Percentiles rank a stretch among this genome's conserved stretches.
phyloP scores from a whole-genome alignment of 1,284 basidiomycete genomes.

The Cerrena zonata region DNA sequence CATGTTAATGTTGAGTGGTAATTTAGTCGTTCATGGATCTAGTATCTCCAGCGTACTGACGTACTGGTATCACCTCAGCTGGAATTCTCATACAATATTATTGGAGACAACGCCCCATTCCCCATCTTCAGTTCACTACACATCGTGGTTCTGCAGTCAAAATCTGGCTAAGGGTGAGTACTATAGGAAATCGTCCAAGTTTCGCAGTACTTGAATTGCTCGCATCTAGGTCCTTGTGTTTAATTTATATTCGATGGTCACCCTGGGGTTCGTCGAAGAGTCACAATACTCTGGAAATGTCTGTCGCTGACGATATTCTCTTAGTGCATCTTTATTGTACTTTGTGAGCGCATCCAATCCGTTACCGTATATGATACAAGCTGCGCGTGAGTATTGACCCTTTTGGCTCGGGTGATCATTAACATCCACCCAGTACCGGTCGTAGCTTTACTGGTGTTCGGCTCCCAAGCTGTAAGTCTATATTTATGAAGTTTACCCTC shows the following conservation, averaged over 20 bases:
- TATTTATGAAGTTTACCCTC: neutral
- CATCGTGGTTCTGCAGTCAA: slow-evolving; percentile 24
- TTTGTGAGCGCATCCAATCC: slow-evolving; percentile 26
- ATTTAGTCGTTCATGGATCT: no score
- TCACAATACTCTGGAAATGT: neutral
- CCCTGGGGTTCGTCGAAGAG: slow-evolving; percentile 33
- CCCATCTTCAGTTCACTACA: slow-evolving; percentile 38
- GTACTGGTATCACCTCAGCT: slow-evolving; percentile 21
- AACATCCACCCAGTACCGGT: slow-evolving; percentile 10
- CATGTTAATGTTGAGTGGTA: slow-evolving; percentile 30
- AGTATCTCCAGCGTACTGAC: neutral
- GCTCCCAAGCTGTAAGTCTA: slow-evolving; percentile 11
- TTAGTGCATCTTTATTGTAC: slow-evolving; percentile 39
- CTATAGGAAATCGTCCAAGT: no score
- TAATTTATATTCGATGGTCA: slow-evolving; percentile 37
- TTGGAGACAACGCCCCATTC: slow-evolving; percentile 30
- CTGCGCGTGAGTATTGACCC: slow-evolving; percentile 35
- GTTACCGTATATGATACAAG: slow-evolving; percentile 47
- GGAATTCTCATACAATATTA: slow-evolving; percentile 33
- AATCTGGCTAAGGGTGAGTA: slow-evolving; percentile 28
- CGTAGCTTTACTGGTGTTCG: slow-evolving; percentile 10
- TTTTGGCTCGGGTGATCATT: no score
- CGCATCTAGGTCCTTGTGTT: slow-evolving; percentile 40
- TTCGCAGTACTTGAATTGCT: no score
- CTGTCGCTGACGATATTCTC: neutral